Percentiles rank a stretch among this genome's conserved stretches.
Evolutionary conservation across 345 rosid genomes (phyloP).

Genomic region (Bretschneidera sinensis): DNA sequence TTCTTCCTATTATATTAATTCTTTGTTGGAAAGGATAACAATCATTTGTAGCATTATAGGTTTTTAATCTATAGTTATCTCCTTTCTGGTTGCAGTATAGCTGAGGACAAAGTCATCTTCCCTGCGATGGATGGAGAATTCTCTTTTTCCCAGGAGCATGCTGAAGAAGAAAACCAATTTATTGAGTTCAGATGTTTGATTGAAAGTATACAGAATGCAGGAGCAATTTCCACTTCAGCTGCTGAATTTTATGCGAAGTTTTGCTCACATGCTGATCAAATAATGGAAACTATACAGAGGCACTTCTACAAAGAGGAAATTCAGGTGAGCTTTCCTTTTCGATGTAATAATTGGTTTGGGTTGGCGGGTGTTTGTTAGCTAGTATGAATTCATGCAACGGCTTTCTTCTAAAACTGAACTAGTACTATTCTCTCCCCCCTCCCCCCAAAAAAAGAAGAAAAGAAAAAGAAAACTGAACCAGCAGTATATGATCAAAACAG

Average conservation of each 20-base stretch:
- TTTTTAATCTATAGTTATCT: background rate
- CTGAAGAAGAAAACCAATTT: slow-evolving; percentile 79
- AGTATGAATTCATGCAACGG: background rate
- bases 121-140: slow-evolving; percentile 79
- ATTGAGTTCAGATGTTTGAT: slow-evolving; percentile 69
- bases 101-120: slow-evolving; percentile 88
- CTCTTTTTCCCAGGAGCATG: slow-evolving; percentile 73
- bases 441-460: too few relatives aligned
- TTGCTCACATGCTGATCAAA: slow-evolving; percentile 83
- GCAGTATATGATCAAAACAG: background rate
- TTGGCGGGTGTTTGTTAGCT: slow-evolving; percentile 15
- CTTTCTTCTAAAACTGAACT: slow-evolving; percentile 7
- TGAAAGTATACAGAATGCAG: slow-evolving; percentile 70
- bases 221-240: slow-evolving; percentile 65
- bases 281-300: slow-evolving; percentile 64
- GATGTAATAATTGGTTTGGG: background rate
- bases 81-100: slow-evolving; percentile 53
- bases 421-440: too few relatives aligned
- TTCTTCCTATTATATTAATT: background rate
- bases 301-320: slow-evolving; percentile 82
- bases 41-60: background rate
- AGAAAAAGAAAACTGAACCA: too few relatives aligned
- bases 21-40: background rate
- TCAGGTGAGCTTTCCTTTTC: slow-evolving; percentile 48
- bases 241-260: slow-evolving; percentile 68